Conservation (phyloP, 2,329 filamentous ascomycete genomes). For the Lachnellula subtilissima region DNA sequence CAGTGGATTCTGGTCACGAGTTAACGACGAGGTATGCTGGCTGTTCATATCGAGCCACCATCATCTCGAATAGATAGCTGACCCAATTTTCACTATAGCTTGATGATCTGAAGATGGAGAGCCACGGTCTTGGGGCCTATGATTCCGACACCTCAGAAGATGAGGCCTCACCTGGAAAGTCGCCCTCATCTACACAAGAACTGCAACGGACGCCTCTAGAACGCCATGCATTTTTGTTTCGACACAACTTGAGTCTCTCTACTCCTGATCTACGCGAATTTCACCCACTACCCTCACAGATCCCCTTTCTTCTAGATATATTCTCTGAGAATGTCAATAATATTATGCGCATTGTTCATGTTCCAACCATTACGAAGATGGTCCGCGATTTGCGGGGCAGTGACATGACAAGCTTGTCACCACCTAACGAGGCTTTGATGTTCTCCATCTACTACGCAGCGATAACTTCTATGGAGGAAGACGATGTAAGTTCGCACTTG, state of each 20-base stretch:
- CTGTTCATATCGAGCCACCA: not conserved
- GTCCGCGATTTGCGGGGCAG: conserved; percentile 34
- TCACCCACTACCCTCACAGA: conserved; percentile 49
- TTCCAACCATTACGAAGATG: conserved; percentile 40
- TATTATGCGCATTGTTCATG: conserved; percentile 40
- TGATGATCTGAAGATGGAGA: conserved; percentile 40
- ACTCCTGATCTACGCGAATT: conserved; percentile 36
- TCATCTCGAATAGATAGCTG: conserved; percentile 6
- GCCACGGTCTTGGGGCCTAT: conserved; percentile 29
- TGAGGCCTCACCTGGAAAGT: conserved; percentile 29
- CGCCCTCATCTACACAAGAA: conserved; percentile 34
- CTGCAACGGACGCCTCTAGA: conserved; percentile 40
- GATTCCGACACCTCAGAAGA: conserved; percentile 39
- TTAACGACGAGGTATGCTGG: conserved; percentile 48
- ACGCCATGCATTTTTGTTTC: conserved; percentile 48
- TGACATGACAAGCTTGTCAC: conserved; percentile 32
- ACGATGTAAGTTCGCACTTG: conserved; percentile 40
- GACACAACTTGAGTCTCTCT: conserved; percentile 36
- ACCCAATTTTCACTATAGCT: conserved; percentile 33
- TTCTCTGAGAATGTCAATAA: conserved; percentile 49
- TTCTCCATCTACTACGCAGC: conserved; percentile 55
- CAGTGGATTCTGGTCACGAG: conserved; percentile 50
- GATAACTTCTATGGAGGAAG: conserved; percentile 51
- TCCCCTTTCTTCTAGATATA: conserved; percentile 47
- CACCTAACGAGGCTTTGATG: conserved; percentile 47